These are phyloP conservation scores for Erythrophleum fordii DNA, from an alignment of 306 rosid species.

Conservation along the genomic window DNA sequence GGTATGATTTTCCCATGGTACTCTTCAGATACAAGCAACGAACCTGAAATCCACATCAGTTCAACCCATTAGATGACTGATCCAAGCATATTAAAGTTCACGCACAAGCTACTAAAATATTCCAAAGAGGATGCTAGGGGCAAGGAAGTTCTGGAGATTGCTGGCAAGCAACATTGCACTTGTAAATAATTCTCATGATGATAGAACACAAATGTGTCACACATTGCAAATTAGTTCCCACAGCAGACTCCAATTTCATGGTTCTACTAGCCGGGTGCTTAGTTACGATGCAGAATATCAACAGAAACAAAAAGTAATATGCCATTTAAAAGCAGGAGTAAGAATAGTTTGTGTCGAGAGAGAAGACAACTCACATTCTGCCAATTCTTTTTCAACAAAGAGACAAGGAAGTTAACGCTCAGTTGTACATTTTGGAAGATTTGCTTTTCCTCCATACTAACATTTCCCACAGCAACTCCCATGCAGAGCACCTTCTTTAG, in stretches of 20 bases:
- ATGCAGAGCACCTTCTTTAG: conserved; percentile 87
- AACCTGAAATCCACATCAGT: conserved; percentile 44
- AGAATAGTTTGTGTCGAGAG: not conserved
- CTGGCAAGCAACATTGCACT: not conserved
- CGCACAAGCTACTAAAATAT: too few relatives aligned
- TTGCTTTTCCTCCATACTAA: conserved; percentile 89
- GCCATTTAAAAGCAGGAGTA: not conserved
- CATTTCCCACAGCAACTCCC: conserved; percentile 92
- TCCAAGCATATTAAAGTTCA: not conserved
- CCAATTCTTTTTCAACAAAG: conserved; percentile 86
- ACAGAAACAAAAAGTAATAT: not conserved
- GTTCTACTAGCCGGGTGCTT: too few relatives aligned
- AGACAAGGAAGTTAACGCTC: conserved; percentile 85
- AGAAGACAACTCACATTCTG: conserved; percentile 67
- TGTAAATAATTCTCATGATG: too few relatives aligned
- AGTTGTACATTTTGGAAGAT: conserved; percentile 86
- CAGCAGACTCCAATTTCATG: not conserved
- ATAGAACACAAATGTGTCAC: not conserved
- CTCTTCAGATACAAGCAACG: conserved; percentile 57
- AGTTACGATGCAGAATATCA: not conserved
- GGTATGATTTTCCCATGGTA: conserved; percentile 52
- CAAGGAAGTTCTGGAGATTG: too few relatives aligned
- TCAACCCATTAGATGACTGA: conserved; percentile 9
- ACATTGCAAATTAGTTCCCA: not conserved
- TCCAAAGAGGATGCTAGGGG: too few relatives aligned